Evolutionary conservation across 345 rosid species (phyloP), one percentile per base, ranked within the genome.

Genomic region (Erysimum cheiranthoides): DNA sequence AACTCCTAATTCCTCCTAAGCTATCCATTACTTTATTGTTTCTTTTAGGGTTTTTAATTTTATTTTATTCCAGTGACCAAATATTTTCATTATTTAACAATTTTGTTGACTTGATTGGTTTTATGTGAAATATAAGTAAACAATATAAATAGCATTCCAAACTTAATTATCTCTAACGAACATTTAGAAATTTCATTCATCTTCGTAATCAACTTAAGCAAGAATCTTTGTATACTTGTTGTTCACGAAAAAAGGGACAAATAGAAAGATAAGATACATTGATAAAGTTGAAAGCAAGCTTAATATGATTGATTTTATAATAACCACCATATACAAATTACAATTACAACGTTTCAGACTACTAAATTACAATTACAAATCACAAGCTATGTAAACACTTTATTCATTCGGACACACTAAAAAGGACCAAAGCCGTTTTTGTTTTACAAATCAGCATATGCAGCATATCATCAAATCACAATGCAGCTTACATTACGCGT

Each of bases 381-480:
- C 46, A 66, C 42, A 74, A 57, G 60, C 35, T 57, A 45, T 45
- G 36, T 12, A 25, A 31, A 62, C 71, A 64, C 34, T 64, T 76
- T 43, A 70, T 76, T 61, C 50, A 17, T 42, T 61, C 46, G 14
- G 49, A 51, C 47, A 63, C 54, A 42, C 16, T 31, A 13, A 43
- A 50, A 34, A 36, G 16, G 42, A 61, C 46, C 69, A 60, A 42
- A 61, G 79, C 75, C 16, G 80, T 76, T 76, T 68, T 50, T 69
- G 65, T 6, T 69, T 61, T 70, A 76, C 79, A 76, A 76, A 69
- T 76, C 75, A 69, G 79, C 73, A 67, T 35, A 75, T 75, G 74
- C 74, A n/a, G n/a, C n/a, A n/a, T n/a, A n/a, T n/a, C n/a, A 60
- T 76, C 79, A 69, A 61, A 75, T 76, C 70, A 62, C 14, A 76